A percentile compares a stretch with the other conserved stretches of the same genome.
Conservation (phyloP, 441 rosid species). For the Populus tomentosa region DNA sequence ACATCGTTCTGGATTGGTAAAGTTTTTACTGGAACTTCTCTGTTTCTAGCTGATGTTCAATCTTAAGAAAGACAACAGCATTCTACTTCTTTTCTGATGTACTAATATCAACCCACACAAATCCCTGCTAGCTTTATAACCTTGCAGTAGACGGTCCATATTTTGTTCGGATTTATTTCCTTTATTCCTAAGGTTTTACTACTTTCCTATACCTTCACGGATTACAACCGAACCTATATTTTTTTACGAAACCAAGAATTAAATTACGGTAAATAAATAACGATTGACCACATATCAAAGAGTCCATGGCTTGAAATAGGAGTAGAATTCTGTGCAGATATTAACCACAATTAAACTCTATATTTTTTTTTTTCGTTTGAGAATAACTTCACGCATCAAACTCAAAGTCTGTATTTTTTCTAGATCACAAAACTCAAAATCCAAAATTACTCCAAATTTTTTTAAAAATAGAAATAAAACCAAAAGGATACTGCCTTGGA, state of each 20-base stretch:
- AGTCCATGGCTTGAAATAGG: not conserved
- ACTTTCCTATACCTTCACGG: not conserved
- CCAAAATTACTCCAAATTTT: too few relatives aligned
- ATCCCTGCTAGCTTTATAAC: not conserved
- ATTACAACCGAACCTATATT: not conserved
- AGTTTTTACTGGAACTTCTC: too few relatives aligned
- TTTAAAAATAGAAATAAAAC: too few relatives aligned
- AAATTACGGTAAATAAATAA: too few relatives aligned
- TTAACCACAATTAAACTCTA: not conserved
- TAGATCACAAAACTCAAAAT: not conserved
- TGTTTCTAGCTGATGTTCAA: not conserved
- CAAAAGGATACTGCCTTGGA: too few relatives aligned
- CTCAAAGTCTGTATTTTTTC: not conserved
- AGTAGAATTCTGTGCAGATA: not conserved
- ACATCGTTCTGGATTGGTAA: too few relatives aligned
- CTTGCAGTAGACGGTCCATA: not conserved
- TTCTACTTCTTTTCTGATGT: too few relatives aligned
- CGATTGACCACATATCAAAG: not conserved
- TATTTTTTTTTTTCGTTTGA: too few relatives aligned
- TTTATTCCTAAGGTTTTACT: not conserved
- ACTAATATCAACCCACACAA: too few relatives aligned
- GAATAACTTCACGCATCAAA: not conserved
- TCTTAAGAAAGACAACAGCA: not conserved
- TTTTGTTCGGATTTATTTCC: not conserved
- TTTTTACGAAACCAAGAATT: not conserved